These are phyloP conservation scores for Cenchrus purpureus DNA, from an alignment of 176 grass and related monocot species.

Conservation along the genomic window DNA sequence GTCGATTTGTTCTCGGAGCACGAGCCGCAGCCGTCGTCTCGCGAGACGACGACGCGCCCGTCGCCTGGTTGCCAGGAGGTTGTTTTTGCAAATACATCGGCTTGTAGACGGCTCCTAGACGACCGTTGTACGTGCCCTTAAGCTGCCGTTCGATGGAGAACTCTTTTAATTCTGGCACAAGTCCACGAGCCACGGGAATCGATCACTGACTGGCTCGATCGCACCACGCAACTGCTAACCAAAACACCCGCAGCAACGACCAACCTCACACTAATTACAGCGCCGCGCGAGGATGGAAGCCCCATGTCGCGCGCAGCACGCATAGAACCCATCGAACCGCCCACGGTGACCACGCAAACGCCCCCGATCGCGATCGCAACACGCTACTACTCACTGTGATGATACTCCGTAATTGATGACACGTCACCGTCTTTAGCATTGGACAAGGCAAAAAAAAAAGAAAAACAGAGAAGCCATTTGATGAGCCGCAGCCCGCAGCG, in stretches of 20 bases:
- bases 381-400: background rate
- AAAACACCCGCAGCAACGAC: background rate
- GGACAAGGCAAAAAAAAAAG: background rate
- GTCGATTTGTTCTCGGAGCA: too few relatives aligned
- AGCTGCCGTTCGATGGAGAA: too few relatives aligned
- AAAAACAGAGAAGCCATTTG: background rate
- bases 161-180: too few relatives aligned
- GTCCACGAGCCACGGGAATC: too few relatives aligned
- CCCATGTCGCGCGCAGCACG: background rate
- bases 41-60: too few relatives aligned
- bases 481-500: background rate
- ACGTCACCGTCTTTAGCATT: background rate
- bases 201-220: background rate
- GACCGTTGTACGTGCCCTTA: too few relatives aligned
- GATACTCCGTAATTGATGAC: background rate
- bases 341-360: background rate
- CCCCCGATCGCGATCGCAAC: background rate
- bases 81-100: too few relatives aligned
- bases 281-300: background rate
- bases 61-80: too few relatives aligned
- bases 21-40: too few relatives aligned
- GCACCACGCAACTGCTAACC: background rate
- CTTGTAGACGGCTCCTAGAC: too few relatives aligned
- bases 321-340: constrained; percentile 13
- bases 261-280: background rate